Evolutionary conservation across 1,139 yeast species (phyloP), one percentile per base, ranked within the genome.

Genomic region (Debaryomycetaceae sp.): DNA sequence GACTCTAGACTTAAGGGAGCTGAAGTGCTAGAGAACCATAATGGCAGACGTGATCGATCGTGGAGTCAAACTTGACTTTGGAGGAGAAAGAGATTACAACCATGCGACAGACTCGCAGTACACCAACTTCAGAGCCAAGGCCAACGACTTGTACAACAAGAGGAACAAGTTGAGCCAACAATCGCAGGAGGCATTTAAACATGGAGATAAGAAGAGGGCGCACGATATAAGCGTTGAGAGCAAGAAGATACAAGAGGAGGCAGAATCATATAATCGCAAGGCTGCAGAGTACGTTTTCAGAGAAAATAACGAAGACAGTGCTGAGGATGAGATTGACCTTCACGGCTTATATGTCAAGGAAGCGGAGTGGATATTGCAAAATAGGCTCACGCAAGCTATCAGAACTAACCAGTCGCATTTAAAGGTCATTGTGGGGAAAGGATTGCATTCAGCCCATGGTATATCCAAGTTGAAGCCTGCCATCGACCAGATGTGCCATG

Each of bases 251-350:
- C 70, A 72, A 33, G 66, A 59, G 0, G 69, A 83, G 53, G 95
- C 91, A 36, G 96, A 89, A 45, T 64, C 71, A 37, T 80, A 75
- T 59, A 90, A 90, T 65, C 69, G 74, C 31, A 80, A 84, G 61
- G 99, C 98, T 1, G 97, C 97, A 0, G 91, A 83, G 60, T 91
- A 85, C 60, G 98, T 90, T 2, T 91, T 91, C 61, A 72, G 85
- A 40, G 93, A 87, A 54, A 93, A 93, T 62, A 93, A 93, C 59
- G 80, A 88, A 33, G 97, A 90, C 59, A 84, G 95, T 31, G 83
- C 80, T 31, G 76, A 75, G 14, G 87, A 89, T 61, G 98, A 93
- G 65, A 89, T 93, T 50, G 98, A 93, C 65, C 74, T 93, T 47
- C 99, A 93, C 63, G 99, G 99, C 0, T 72, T 93, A 36, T 90